phyloP scores from a whole-genome alignment of 108 stramenopile genomes.

The Cyclotella choctawhatcheeana region DNA sequence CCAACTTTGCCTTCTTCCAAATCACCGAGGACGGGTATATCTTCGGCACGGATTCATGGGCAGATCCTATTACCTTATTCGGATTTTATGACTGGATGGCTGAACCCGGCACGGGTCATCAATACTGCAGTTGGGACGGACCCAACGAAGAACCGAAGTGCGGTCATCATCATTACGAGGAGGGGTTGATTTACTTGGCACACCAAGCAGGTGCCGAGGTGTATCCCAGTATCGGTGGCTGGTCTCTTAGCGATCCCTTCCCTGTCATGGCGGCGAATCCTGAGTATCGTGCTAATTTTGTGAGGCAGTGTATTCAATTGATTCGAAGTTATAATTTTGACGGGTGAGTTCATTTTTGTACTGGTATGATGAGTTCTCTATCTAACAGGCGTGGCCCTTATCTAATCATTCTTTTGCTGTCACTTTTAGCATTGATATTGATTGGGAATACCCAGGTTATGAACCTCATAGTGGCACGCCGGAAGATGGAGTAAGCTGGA shows the following conservation, averaged over 20 bases:
- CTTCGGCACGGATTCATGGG: conserved; percentile 39
- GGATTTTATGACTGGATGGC: conserved; percentile 37
- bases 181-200: conserved; percentile 26
- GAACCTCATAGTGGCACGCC: conserved; percentile 33
- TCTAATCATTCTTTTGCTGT: not conserved
- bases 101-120: not conserved
- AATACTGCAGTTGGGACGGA: conserved; percentile 29
- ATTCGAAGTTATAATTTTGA: conserved; percentile 38
- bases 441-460: conserved; percentile 18
- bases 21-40: conserved; percentile 24
- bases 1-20: conserved; percentile 49
- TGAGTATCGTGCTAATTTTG: conserved; percentile 18
- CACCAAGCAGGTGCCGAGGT: conserved; percentile 35
- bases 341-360: conserved; percentile 10
- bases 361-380: not conserved
- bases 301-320: conserved; percentile 16
- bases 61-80: conserved; percentile 32
- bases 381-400: not conserved
- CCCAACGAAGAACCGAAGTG: conserved; percentile 15
- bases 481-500: conserved; percentile 30
- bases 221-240: conserved; percentile 33
- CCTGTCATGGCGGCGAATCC: conserved; percentile 40
- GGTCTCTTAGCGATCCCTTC: conserved; percentile 37
- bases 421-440: not conserved
- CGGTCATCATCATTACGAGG: conserved; percentile 17